Evolutionary conservation across 2,329 filamentous ascomycete species (phyloP).

Genomic region (Madurella fahalii): DNA sequence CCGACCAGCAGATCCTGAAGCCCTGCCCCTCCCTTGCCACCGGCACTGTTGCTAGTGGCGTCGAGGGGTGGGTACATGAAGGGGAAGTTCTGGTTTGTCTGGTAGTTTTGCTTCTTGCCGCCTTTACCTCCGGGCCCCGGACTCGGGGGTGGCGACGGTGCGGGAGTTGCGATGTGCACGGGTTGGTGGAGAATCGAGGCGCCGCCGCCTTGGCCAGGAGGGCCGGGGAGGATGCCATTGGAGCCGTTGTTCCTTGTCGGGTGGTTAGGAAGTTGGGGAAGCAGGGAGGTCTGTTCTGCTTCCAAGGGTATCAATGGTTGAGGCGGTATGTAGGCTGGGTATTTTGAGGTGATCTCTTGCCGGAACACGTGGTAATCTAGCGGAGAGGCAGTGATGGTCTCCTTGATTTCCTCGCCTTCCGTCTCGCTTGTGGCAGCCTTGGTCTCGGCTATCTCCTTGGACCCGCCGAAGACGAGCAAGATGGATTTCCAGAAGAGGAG

Average conservation of each 20-base stretch:
- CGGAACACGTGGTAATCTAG: conserved; percentile 95
- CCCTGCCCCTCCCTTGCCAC: conserved; percentile 80
- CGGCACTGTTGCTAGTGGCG: conserved; percentile 80
- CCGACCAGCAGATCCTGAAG: conserved; percentile 77
- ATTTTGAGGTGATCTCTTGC: conserved; percentile 96
- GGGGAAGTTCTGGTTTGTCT: conserved; percentile 97
- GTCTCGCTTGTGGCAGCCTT: conserved; percentile 69
- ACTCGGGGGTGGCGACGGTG: conserved; percentile 90
- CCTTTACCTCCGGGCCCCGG: conserved; percentile 83
- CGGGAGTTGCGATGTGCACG: conserved; percentile 97
- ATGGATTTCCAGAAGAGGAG: conserved; percentile 90
- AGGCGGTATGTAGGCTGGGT: conserved; percentile 91
- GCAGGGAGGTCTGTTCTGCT: conserved; percentile 82
- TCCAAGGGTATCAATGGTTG: conserved; percentile 79
- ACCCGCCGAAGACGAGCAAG: conserved; percentile 78
- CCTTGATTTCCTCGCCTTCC: conserved; percentile 56
- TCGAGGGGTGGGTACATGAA: conserved; percentile 96
- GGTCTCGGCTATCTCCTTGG: conserved; percentile 64
- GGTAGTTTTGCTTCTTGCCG: conserved; percentile 98
- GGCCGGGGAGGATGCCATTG: conserved; percentile 58
- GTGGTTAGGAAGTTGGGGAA: conserved; percentile 79
- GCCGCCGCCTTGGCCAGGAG: conserved; percentile 54
- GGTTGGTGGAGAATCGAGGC: conserved; percentile 89
- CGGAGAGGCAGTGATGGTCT: conserved; percentile 87
- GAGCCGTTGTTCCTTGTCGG: conserved; percentile 57